Conservation (phyloP, 495 filamentous ascomycete species). For the Xylaria intraflava region DNA sequence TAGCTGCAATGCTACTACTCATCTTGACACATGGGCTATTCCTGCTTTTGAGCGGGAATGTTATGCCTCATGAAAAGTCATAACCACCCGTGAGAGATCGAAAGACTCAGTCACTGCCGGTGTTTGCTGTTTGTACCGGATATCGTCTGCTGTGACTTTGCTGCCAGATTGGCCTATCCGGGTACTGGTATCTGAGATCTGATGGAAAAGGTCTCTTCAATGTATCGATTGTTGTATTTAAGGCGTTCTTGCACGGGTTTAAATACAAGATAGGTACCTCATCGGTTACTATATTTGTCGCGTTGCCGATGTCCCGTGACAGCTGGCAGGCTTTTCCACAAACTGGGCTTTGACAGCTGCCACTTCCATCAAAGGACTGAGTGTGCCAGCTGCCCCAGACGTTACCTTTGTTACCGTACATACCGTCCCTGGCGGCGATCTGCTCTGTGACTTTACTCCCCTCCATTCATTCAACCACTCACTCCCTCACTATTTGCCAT, state of each 20-base stretch:
- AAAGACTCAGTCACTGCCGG: neutral
- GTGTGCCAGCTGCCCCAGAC: neutral
- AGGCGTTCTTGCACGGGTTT: too few species aligned
- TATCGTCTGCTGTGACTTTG: too few species aligned
- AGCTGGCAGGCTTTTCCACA: neutral
- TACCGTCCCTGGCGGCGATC: neutral
- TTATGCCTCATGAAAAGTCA: neutral
- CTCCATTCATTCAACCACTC: neutral
- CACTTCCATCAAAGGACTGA: too few species aligned
- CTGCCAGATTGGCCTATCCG: too few species aligned
- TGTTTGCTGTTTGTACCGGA: neutral
- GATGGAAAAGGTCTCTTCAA: too few species aligned
- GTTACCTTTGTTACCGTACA: neutral
- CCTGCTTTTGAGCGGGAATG: neutral
- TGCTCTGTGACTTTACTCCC: neutral
- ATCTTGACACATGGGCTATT: neutral
- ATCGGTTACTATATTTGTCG: too few species aligned
- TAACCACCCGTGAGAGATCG: neutral
- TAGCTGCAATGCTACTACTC: neutral
- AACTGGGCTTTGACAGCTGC: neutral
- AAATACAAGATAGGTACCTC: too few species aligned
- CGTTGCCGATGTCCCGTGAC: neutral
- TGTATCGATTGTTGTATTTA: too few species aligned
- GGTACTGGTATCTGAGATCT: too few species aligned
- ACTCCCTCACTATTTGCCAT: conserved; percentile 8